phyloP scores from a whole-genome alignment of 805 yeast genomes.

The Ogataea pilisensis region DNA sequence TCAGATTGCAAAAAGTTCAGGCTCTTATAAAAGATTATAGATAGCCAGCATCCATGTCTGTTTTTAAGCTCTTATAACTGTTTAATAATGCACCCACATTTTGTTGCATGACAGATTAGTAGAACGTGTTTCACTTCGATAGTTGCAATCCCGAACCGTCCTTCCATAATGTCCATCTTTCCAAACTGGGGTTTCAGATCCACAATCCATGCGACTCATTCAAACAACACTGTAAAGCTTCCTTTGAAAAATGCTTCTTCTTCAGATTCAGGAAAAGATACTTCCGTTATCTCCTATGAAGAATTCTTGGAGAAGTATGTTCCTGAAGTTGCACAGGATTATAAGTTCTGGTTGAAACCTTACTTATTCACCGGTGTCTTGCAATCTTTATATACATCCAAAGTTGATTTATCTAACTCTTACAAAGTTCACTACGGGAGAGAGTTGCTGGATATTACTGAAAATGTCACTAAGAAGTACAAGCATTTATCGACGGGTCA shows the following conservation, averaged over 20 bases:
- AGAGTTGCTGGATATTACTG: constrained; percentile 34
- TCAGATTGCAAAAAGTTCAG: too few relatives aligned
- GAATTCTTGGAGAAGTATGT: constrained; percentile 35
- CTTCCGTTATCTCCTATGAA: constrained; percentile 23
- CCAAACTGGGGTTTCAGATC: constrained; percentile 33
- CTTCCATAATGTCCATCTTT: constrained; percentile 7
- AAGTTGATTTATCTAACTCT: constrained; percentile 37
- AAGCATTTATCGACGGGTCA: constrained; percentile 33
- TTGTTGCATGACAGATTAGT: too few relatives aligned
- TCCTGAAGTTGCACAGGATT: constrained; percentile 38
- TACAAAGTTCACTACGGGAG: constrained; percentile 46
- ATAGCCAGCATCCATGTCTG: too few relatives aligned
- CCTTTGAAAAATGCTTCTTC: constrained; percentile 14
- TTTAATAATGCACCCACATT: too few relatives aligned
- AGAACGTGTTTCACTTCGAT: too few relatives aligned
- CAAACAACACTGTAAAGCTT: constrained; percentile 22
- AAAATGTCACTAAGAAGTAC: constrained; percentile 12
- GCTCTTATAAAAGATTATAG: too few relatives aligned
- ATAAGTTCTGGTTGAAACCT: constrained; percentile 42
- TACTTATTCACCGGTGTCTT: constrained; percentile 43
- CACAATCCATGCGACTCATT: constrained; percentile 24
- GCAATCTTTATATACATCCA: constrained; percentile 46
- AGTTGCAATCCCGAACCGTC: not conserved
- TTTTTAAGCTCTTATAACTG: too few relatives aligned
- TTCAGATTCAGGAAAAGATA: not conserved